Evolutionary conservation across 768 basidiomycete species (phyloP).

Genomic region (Suillus placidus): DNA sequence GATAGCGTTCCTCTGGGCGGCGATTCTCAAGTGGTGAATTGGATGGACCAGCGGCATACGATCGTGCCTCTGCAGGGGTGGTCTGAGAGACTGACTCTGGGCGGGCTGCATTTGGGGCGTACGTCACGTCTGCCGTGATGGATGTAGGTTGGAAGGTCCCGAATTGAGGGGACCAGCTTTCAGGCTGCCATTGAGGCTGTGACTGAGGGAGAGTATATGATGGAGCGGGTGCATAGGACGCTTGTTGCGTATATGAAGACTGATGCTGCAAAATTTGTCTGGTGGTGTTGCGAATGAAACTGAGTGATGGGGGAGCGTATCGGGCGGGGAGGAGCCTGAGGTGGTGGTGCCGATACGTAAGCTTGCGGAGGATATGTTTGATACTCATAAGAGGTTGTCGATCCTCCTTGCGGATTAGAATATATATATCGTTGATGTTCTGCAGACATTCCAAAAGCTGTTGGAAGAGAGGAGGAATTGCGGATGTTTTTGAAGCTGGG

Average conservation of each 20-base stretch:
- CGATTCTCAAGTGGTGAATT: slow-evolving; percentile 35
- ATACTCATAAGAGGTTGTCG: slow-evolving; percentile 52
- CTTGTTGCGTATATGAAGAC: slow-evolving; percentile 31
- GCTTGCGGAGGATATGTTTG: slow-evolving; percentile 40
- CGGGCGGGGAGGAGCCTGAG: slow-evolving; percentile 34
- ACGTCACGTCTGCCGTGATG: slow-evolving; percentile 39
- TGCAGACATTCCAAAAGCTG: slow-evolving; percentile 43
- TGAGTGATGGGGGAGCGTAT: slow-evolving; percentile 35
- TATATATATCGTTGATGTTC: slow-evolving; percentile 58
- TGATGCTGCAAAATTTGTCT: slow-evolving; percentile 27
- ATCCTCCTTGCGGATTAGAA: slow-evolving; percentile 45
- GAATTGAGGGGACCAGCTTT: slow-evolving; percentile 42
- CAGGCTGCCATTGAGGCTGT: slow-evolving; percentile 41
- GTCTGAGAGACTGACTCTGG: slow-evolving; percentile 33
- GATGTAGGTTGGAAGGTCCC: slow-evolving; percentile 36
- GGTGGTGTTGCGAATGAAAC: slow-evolving; percentile 35
- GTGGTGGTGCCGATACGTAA: slow-evolving; percentile 28
- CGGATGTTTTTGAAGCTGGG: slow-evolving; percentile 18
- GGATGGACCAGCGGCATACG: slow-evolving; percentile 28
- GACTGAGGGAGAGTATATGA: slow-evolving; percentile 32
- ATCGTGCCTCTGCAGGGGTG: slow-evolving; percentile 34
- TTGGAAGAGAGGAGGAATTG: slow-evolving; percentile 21
- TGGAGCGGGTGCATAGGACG: slow-evolving; percentile 33
- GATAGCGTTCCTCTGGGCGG: slow-evolving; percentile 37
- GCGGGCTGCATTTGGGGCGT: slow-evolving; percentile 35